These are phyloP conservation scores for Camellia granthamiana DNA, from an alignment of 148 eudicot species.

Conservation along the genomic window DNA sequence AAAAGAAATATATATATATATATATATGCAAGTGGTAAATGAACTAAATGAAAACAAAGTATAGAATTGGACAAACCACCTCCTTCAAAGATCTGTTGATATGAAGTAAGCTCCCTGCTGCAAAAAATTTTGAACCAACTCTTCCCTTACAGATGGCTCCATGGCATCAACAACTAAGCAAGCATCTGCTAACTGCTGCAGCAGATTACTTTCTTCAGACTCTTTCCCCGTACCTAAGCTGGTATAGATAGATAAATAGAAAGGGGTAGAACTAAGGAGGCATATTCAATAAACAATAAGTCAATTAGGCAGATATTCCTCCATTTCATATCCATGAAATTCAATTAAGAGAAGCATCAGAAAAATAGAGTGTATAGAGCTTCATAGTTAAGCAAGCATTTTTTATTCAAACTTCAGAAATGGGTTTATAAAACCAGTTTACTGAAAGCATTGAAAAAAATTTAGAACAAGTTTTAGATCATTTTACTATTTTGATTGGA, in stretches of 20 bases:
- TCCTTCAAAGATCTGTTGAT: constrained; percentile 97
- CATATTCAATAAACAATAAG: not conserved
- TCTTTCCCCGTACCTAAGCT: constrained; percentile 99
- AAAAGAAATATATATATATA: not conserved
- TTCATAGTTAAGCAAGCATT: not conserved
- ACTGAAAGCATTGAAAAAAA: not conserved
- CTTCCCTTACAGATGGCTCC: constrained; percentile 98
- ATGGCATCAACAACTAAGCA: constrained; percentile 98
- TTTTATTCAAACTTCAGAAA: not conserved
- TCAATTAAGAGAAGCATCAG: not conserved
- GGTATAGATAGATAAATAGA: constrained; percentile 21
- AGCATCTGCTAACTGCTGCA: constrained; percentile 95
- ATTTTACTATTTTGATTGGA: not conserved
- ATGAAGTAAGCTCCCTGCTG: constrained; percentile 91
- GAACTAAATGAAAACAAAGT: not conserved
- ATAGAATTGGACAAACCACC: constrained; percentile 56
- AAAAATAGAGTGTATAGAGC: not conserved
- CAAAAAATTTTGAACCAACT: constrained; percentile 89
- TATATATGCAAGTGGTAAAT: not conserved
- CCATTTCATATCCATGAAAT: not conserved
- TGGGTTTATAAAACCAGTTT: not conserved
- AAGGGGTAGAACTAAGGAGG: not conserved
- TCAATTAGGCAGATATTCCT: not conserved
- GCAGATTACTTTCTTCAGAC: constrained; percentile 80
- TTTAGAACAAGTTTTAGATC: too few species aligned